Base-by-base conservation (phyloP, 352 stramenopile species). In the Peronospora farinosa region DNA sequence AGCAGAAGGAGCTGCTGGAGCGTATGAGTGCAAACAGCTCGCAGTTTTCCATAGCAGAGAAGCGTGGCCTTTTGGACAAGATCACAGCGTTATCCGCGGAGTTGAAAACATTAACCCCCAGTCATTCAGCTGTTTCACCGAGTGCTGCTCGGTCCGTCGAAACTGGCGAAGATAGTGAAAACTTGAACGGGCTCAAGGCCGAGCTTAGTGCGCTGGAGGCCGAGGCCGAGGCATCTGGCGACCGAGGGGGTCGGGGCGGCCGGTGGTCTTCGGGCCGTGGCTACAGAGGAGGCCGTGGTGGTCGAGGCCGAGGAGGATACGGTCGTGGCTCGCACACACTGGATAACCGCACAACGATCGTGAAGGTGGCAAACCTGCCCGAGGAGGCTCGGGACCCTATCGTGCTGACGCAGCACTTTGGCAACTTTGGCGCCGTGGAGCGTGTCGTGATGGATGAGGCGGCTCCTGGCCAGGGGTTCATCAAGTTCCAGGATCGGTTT, bases 401-500 rank as follows among this genome's bases (percentile, higher is more conserved):
- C 25, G 83, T 89, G 28, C 40, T 92, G 47, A 79, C 86, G 50
- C 80, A 94, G 67, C 83, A 94, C 42, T 94, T 94, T 66, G 78
- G 76, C 51, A 83, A 83, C 42, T 94, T 90, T 69, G 83, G 83
- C n/a, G 64, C 67, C 3, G 76, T 94, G 9, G 80, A 91, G 51
- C 64, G 67, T 12, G 83, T 94, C 15, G 73, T 88, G 36, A 63
- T 91, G 51, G 78, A 86, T 30, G 64, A 70, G 25, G 44, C 49
- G 13, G 39, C 55, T 17, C 63, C 67, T 7, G 59, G 65, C 13
- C 67, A 67, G 38, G 76, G 69, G 7, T 92, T 76, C 42, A 87
- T 94, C 60, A 89, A 94, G 60, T 94, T 94, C 43, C 68, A 85
- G 36, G 80, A 94, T 45, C 73, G 83, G 21, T 91, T 89, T 51